These are phyloP conservation scores for Chlorella variabilis DNA, from an alignment of 163 green algal genomes.

Conservation along the genomic window DNA sequence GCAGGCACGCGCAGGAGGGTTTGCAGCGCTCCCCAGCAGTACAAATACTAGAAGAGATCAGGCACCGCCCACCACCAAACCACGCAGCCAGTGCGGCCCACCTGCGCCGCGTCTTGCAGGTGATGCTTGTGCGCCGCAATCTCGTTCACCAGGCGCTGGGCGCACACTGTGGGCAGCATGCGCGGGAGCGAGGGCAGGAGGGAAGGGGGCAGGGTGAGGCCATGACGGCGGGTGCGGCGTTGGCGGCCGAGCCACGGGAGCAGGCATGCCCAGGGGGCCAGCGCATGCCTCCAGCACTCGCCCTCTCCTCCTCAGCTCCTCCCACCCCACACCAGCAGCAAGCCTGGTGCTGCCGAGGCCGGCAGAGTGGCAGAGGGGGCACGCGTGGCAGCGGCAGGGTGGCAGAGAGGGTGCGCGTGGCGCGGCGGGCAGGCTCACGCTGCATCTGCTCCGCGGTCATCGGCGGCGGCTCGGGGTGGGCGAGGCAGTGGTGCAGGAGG, in stretches of 20 bases:
- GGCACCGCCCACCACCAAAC: too few species aligned
- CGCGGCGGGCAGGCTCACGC: neutral
- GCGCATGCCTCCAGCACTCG: too few species aligned
- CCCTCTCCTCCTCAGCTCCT: too few species aligned
- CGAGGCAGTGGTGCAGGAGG: constrained; percentile 24
- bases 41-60: too few species aligned
- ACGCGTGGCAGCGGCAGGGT: too few species aligned
- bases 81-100: neutral
- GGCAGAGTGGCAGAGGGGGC: neutral
- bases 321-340: too few species aligned
- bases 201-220: neutral
- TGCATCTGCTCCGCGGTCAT: constrained; percentile 27
- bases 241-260: too few species aligned
- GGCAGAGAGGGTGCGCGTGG: too few species aligned
- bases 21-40: too few species aligned
- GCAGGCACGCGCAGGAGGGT: too few species aligned
- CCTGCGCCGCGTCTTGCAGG: constrained; percentile 21
- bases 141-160: constrained; percentile 34
- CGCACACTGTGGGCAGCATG: constrained; percentile 23
- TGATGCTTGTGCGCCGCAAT: constrained; percentile 43
- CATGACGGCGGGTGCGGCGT: neutral
- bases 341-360: neutral
- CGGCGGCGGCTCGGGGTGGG: neutral
- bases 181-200: too few species aligned
- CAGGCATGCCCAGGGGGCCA: too few species aligned